Base-by-base conservation (phyloP, 805 yeast species). In the Starmera quercuum region DNA sequence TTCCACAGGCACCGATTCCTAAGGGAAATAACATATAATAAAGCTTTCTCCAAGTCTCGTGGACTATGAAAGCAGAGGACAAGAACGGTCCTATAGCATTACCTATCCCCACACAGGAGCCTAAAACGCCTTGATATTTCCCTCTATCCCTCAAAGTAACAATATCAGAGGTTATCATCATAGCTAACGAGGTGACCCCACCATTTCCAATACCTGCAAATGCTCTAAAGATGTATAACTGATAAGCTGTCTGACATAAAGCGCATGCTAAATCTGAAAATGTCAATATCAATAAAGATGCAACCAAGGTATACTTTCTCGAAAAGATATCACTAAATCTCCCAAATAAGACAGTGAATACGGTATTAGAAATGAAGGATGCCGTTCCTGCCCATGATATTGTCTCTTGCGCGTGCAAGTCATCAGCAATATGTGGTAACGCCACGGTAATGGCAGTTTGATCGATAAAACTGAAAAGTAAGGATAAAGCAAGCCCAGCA, bases 351-450 rank as follows among this genome's bases (percentile, higher is more conserved):
- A 72, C 69, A 49, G 68, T 76, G 40, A 72, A 71, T 5, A 64
- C 66, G 8, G 74, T 63, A 34, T 67, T 71, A 7, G 75, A 71
- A 34, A 74, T 63, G 19, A 73, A 50, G 5, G 66, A 49, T 3
- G 78, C 63, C 0, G 80, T 71, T 26, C 77, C 78, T 0, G 76
- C 78, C 81, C 81, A 74, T 30, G 73, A 64, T 29, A 74, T 70
- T 1, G 75, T 64, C 14, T 54, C 55, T 27, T 61, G 57, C 2
- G 75, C 72, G 31, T 69, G 36, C 30, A 73, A 52, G 21, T 65
- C 75, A 19, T 56, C 46, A 7, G 71, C 74, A 24, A 73, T 72
- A n/a, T 46, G 38, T 2, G 78, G 64, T 3, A 34, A 17, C 1
- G 38, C 36, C 6, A 38, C n/a, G 1, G 44, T 23, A 3, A 41